Evolutionary conservation across 2,329 filamentous ascomycete species (phyloP).

Genomic region (Ophiostoma tasmaniense): DNA sequence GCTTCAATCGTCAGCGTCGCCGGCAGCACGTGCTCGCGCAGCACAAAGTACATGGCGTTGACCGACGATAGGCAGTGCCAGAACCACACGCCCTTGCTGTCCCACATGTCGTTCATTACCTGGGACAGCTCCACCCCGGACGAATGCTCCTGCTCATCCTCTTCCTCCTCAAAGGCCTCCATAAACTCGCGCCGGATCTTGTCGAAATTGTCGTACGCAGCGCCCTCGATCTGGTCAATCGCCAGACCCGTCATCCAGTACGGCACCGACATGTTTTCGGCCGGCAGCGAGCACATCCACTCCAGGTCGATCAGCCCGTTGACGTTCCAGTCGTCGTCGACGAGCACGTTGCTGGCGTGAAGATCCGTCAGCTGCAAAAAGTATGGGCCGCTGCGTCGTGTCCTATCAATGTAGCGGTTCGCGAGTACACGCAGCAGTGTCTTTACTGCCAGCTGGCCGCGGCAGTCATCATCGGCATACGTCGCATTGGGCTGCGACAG

Average conservation of each 20-base stretch:
- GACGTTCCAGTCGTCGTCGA: slow-evolving; percentile 29
- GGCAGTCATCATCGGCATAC: slow-evolving; percentile 23
- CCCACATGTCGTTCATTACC: slow-evolving; percentile 8
- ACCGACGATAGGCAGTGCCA: slow-evolving; percentile 9
- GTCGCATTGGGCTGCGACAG: slow-evolving; percentile 24
- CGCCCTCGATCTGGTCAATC: slow-evolving; percentile 3
- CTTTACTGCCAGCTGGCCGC: slow-evolving; percentile 24
- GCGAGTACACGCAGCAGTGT: slow-evolving; percentile 9
- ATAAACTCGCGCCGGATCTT: slow-evolving; percentile 4
- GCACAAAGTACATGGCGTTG: slow-evolving; percentile 10
- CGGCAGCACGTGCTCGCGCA: slow-evolving; percentile 1
- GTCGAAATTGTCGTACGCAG: background rate
- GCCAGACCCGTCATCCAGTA: slow-evolving; percentile 25
- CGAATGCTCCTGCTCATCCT: background rate
- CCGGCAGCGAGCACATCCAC: slow-evolving; percentile 27
- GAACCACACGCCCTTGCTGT: slow-evolving; percentile 9
- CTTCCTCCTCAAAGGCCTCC: background rate
- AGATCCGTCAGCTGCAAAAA: slow-evolving; percentile 26
- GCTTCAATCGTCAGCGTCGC: background rate
- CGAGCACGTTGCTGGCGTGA: slow-evolving; percentile 27
- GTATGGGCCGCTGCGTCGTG: slow-evolving; percentile 17
- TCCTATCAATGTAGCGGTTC: background rate
- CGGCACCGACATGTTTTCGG: slow-evolving; percentile 25
- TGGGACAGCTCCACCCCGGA: background rate
- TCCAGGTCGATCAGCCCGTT: slow-evolving; percentile 29